Base-by-base conservation (phyloP, 2,329 filamentous ascomycete species). In the Elsinoe batatas region DNA sequence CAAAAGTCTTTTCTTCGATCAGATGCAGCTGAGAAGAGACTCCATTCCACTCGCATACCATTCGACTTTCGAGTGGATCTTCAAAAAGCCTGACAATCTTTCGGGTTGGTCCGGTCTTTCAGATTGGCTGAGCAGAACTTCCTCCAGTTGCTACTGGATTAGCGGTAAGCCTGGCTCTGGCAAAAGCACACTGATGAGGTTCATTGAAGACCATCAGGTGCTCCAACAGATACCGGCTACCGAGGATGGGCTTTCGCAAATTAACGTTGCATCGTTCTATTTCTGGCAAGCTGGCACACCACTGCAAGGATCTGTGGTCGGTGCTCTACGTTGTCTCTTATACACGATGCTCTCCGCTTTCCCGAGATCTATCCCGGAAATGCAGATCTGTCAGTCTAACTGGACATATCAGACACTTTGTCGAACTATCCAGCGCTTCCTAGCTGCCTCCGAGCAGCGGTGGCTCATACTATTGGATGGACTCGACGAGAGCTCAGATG, bases 91-190 rank as follows among this genome's bases (percentile, higher is more conserved):
- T 8, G 15, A 12, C 32, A n/a, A 51, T 22, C 32, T 17, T 22
- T n/a, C 4, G 7, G 3, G 10, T 12, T 26, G 10, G 5, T 26
- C 49, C 3, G 11, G 12, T 17, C 35, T 40, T 10, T 22, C 18
- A 4, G 6, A 17, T 7, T 37, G 20, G 49, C 15, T 30, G 17
- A 5, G 17, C 3, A 12, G 13, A 8, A 17, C n/a, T 10, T 22
- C 18, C 18, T 2, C 17, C 33, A 26, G 18, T 12, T 38, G 7
- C 13, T 53, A 26, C 18, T 53, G 49, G 49, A 36, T 53, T 17
- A 37, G 20, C 15, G 49, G 49, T 18, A 53, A 53, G 18, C 15
- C 49, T n/a, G 49, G 49, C 10, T 53, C 49, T 30, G 49, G 49
- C 11, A 53, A 53, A 40, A 53, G 49, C 17, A 53, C 49, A 12